Evolutionary conservation across 2,329 filamentous ascomycete species (phyloP), one percentile per base, ranked within the genome.

Genomic region (Ploettnerulaceae sp.): DNA sequence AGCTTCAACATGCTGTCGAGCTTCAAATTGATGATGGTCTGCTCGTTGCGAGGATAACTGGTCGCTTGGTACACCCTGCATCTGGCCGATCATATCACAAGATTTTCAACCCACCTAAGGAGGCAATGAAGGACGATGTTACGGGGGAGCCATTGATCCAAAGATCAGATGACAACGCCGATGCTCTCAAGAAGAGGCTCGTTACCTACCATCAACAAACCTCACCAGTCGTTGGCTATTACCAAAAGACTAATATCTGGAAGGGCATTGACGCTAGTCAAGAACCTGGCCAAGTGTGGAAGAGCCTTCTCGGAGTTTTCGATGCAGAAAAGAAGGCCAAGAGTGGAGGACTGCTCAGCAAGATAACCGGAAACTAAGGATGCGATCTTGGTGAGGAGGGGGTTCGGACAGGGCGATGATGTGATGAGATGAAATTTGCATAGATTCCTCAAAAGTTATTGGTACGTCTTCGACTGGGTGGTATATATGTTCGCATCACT

Each of bases 161-260:
- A 76, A 84, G 93, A 63, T 91, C 86, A 57, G 93, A 98, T 68
- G 93, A 98, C 75, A 98, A 97, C 69, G 90, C 87, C 60, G 91
- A 90, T 7, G 89, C 93, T 34, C 80, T 98, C 56, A 91, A 89
- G 80, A 98, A 96, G 82, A 86, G 93, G 54, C 78, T 98, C 50
- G 75, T 75, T 31, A 96, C 91, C 50, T 98, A 98, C 72, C 93
- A 98, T 74, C 75, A 81, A 58, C 93, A 98, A 80, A 98, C 93
- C 25, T 72, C 81, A 34, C 93, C 93, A 15, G 93, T 98, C 39
- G 90, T 95, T 54, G 77, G 82, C 49, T 98, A 98, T 77, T 98
- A 98, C 81, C 86, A 94, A 73, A 89, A 89, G 72, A 95, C 87
- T 39, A 90, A 90, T 59, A 96, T 98, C 75, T 98, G 93, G 93